Evolutionary conservation across 2,329 filamentous ascomycete genomes (phyloP).

Genomic region (Botryotinia globosa): DNA sequence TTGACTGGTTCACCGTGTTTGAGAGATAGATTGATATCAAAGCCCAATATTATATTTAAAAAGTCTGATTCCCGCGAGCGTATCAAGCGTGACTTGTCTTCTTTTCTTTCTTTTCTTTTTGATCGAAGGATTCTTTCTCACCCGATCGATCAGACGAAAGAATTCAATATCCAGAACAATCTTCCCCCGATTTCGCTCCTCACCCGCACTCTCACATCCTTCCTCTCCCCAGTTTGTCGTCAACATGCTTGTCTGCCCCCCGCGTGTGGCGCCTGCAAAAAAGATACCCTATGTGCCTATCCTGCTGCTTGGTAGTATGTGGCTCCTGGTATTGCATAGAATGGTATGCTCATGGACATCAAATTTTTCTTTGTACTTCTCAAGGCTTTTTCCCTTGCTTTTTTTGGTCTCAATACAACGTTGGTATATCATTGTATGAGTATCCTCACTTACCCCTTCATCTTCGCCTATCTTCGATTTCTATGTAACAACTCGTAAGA

Average conservation of each 20-base stretch:
- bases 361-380: neutral
- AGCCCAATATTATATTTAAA: neutral
- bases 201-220: constrained; percentile 2
- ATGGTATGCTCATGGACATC: neutral
- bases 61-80: neutral
- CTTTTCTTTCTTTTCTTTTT: neutral
- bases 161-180: neutral
- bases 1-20: neutral
- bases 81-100: neutral
- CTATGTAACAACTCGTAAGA: neutral
- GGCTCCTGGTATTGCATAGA: neutral
- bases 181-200: neutral
- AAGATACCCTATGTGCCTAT: neutral
- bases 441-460: neutral
- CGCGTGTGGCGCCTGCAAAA: constrained; percentile 12
- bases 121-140: neutral
- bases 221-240: constrained; percentile 7
- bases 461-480: neutral
- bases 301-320: neutral
- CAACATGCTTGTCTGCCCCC: constrained; percentile 17
- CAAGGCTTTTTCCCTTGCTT: neutral
- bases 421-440: neutral
- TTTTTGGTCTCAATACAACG: neutral
- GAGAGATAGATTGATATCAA: neutral
- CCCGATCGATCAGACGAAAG: neutral